Evolutionary conservation across 192 early-diverging fungal genomes (phyloP).

Genomic region (Coemansia sp.): DNA sequence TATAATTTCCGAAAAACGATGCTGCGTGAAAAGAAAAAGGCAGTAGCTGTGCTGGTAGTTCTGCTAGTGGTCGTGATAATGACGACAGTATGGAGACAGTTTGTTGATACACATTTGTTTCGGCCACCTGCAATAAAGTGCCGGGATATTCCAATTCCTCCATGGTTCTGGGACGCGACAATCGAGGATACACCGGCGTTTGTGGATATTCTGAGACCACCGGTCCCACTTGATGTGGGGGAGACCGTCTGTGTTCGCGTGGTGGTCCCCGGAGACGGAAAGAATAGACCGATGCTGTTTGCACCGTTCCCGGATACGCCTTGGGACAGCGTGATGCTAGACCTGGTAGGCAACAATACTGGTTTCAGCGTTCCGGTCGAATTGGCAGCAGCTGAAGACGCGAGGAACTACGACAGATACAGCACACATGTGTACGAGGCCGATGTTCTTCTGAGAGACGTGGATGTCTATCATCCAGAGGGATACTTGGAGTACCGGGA

Average conservation of each 20-base stretch:
- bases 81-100: neutral
- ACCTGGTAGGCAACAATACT: conserved; percentile 5
- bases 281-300: neutral
- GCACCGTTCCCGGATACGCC: conserved; percentile 10
- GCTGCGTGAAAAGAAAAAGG: neutral
- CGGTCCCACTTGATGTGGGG: neutral
- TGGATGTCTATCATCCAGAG: conserved; percentile 29
- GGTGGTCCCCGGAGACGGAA: conserved; percentile 11
- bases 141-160: neutral
- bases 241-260: neutral
- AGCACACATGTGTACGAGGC: conserved; percentile 53
- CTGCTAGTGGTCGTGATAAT: neutral
- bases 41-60: neutral
- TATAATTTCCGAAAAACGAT: neutral
- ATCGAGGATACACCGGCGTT: neutral
- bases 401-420: conserved; percentile 16
- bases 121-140: neutral
- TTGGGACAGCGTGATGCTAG: conserved; percentile 32
- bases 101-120: neutral
- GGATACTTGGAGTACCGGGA: conserved; percentile 39
- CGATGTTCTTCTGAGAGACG: conserved; percentile 32
- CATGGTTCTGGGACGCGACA: neutral
- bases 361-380: conserved; percentile 13
- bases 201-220: neutral
- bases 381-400: neutral